A percentile compares a stretch with the other conserved stretches of the same genome.
Evolutionary conservation across 306 rosid genomes (phyloP).

Genomic region (Vicia faba): DNA sequence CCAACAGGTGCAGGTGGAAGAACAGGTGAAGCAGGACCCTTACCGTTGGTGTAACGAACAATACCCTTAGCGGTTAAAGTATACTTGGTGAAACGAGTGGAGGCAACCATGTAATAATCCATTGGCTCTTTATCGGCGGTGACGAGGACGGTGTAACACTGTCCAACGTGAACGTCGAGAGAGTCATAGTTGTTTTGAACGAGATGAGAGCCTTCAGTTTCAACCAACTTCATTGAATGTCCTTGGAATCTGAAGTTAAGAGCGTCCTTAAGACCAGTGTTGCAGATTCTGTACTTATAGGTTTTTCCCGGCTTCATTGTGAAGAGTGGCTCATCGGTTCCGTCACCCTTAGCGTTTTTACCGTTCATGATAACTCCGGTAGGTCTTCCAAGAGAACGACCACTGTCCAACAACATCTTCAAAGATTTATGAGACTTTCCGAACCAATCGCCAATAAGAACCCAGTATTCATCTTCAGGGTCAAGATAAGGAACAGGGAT

Average conservation of each 20-base stretch:
- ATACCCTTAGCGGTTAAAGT: conserved; percentile 45
- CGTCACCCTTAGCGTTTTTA: conserved; percentile 50
- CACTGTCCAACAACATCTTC: conserved; percentile 51
- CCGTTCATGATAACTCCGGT: conserved; percentile 75
- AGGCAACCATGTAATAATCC: conserved; percentile 77
- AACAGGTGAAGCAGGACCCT: conserved; percentile 49
- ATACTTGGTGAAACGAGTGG: conserved; percentile 68
- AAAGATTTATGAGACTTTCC: conserved; percentile 56
- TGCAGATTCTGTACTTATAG: conserved; percentile 73
- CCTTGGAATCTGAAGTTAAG: conserved; percentile 79
- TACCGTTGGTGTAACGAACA: conserved; percentile 47
- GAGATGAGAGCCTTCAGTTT: conserved; percentile 74
- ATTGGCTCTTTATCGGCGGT: conserved; percentile 66
- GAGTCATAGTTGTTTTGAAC: conserved; percentile 70
- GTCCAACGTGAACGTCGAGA: conserved; percentile 78
- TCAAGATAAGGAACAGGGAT: conserved; percentile 78
- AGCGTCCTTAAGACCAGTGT: conserved; percentile 63
- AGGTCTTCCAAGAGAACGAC: conserved; percentile 63
- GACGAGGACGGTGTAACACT: conserved; percentile 65
- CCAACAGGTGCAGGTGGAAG: conserved; percentile 61
- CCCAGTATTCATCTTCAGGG: conserved; percentile 77
- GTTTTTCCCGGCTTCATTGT: conserved; percentile 73
- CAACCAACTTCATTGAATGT: conserved; percentile 65
- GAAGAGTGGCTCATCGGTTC: conserved; percentile 59
- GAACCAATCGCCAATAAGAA: conserved; percentile 75